These are phyloP conservation scores for Talaromyces sp. DNA, from an alignment of 2,329 filamentous ascomycete genomes.

Conservation along the genomic window DNA sequence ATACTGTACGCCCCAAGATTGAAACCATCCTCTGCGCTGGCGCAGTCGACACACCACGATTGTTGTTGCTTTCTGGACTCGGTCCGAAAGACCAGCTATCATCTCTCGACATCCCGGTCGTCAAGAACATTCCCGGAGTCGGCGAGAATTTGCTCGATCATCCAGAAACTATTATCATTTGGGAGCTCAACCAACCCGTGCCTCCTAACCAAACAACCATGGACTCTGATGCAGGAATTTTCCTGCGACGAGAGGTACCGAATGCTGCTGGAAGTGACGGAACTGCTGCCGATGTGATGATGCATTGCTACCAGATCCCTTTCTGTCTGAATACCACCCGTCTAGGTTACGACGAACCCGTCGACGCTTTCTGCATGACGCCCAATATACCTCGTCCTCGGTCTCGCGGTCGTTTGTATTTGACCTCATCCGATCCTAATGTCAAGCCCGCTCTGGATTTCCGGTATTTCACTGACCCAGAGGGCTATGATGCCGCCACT, in stretches of 20 bases:
- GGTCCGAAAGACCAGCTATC: constrained; percentile 52
- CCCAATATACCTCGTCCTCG: constrained; percentile 83
- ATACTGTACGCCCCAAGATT: constrained; percentile 57
- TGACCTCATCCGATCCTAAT: constrained; percentile 68
- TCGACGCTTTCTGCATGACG: constrained; percentile 88
- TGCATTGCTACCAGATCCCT: constrained; percentile 95
- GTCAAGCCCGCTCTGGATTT: constrained; percentile 83
- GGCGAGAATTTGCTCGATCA: constrained; percentile 64
- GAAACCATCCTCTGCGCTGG: constrained; percentile 80
- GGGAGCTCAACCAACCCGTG: constrained; percentile 76
- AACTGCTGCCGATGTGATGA: constrained; percentile 81
- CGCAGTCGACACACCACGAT: constrained; percentile 73
- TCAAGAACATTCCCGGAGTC: constrained; percentile 59
- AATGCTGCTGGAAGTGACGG: constrained; percentile 68
- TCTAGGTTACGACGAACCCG: constrained; percentile 67
- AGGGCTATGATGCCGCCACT: constrained; percentile 79
- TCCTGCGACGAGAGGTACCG: constrained; percentile 71
- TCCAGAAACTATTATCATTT: constrained; percentile 64
- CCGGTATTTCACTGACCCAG: constrained; percentile 82
- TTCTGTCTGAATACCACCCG: constrained; percentile 82
- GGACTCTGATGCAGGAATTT: constrained; percentile 86
- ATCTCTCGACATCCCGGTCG: constrained; percentile 54
- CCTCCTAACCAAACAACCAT: constrained; percentile 80
- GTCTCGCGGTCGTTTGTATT: constrained; percentile 71
- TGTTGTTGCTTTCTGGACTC: constrained; percentile 54